Base-by-base conservation (phyloP, 2,329 filamentous ascomycete genomes). In the Coleophoma cylindrospora region DNA sequence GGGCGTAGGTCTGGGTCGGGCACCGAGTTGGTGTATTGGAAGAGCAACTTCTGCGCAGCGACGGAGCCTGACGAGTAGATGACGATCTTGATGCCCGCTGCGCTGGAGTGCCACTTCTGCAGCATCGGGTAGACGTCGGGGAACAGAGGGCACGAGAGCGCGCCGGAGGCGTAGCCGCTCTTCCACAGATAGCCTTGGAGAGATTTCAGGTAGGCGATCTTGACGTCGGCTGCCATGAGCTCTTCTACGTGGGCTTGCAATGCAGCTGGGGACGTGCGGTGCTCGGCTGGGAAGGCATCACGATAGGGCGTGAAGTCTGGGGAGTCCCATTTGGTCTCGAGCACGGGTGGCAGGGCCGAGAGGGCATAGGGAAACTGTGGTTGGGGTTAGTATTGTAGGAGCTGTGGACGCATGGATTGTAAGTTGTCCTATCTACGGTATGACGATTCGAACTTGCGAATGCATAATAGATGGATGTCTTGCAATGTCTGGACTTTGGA, bases 31-130 rank as follows among this genome's bases (percentile, higher is more conserved):
- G 67, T 67, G 63, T 91, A 81, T 53, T 76, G 74, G 68, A 92
- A 92, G 55, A 92, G 77, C 54, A 92, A 73, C 69, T 90, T 89
- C 74, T 94, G 89, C 13, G 89, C 89, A 17, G 84, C 77, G 6
- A 92, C 85, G 19, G 86, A 91, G 33, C 89, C 89, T 12, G 86
- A 91, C 4, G 86, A 91, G 71, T 91, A 94, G 63, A 94, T 91
- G 60, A 87, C 80, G 56, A 91, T 75, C 52, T 73, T 73, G 56
- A 74, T 73, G 1, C 57, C 55, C 54, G 80, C 71, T 22, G 76
- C 77, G 32, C 72, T 66, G 11, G 41, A 44, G 22, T 21, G 15
- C 81, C 87, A 91, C 40, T 70, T 59, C 48, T 72, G 68, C 54
- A 91, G 72, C 55, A 77, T 77, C 9, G 80, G 76, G n/a, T 80